Base-by-base conservation (phyloP, 257 asterid genomes). In the Nicotiana tomentosiformis region DNA sequence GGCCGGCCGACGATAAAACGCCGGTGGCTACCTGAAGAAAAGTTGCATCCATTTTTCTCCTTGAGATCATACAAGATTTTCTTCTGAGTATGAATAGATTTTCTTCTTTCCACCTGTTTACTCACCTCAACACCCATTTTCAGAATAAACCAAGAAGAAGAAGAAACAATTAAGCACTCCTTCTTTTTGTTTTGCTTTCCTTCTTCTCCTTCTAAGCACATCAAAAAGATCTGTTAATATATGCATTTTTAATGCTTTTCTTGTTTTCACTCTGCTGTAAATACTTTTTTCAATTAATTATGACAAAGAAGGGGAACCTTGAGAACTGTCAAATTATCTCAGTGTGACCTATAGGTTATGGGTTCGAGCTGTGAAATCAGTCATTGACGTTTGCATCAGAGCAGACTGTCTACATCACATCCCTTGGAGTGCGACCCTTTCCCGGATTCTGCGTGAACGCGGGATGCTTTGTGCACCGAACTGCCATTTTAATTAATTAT, bases 51-150 rank as follows among this genome's bases (percentile, higher is more conserved):
- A 32, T 26, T 43, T 69, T 55, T 84, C 17, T 87, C 80, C 53
- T 86, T 56, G 56, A 94, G 89, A 90, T 89, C 95, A 8, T 26
- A 56, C 39, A 96, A 82, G 60, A 83, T 23, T 82, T 91, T 90
- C 89, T 90, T 92, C 89, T 94, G 89, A 1, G 91, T 66, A 23
- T 87, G 55, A 74, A 96, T 88, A 18, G 89, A 67, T 76, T 89
- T 93, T 53, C 94, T 86, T 9, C 94, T 87, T 69, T 94, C 90
- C 39, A 88, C 83, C 74, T 93, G 97, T 77, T 91, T 89, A 60
- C 98, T 84, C 55, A 90, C 20, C 35, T 78, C 81, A 17, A 88
- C 91, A 53, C 98, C 99, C 98, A 96, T 95, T 39, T 11, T 81
- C 14, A 20, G 7, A 72, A 46, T 3, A 49, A 74, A 39, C 23